Evolutionary conservation across 495 filamentous ascomycete species (phyloP).

Genomic region (Penicillium roqueforti): DNA sequence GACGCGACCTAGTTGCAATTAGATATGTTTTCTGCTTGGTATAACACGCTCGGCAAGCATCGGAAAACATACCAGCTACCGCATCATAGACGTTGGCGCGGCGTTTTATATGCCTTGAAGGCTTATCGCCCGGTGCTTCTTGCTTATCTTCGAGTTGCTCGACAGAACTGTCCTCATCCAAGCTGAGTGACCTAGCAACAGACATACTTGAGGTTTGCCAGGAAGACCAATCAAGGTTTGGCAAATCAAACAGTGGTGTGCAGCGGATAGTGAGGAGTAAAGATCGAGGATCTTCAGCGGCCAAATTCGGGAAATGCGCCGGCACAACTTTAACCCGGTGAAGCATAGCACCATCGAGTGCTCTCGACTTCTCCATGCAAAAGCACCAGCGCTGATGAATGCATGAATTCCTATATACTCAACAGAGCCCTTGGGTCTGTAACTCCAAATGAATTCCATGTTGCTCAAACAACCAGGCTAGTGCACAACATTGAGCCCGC

Average conservation of each 20-base stretch:
- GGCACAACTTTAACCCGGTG: constrained; percentile 25
- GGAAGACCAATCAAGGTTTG: constrained; percentile 1
- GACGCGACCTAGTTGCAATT: constrained; percentile 45
- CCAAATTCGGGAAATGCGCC: constrained; percentile 18
- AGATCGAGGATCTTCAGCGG: neutral
- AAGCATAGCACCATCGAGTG: constrained; percentile 14
- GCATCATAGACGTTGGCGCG: constrained; percentile 70
- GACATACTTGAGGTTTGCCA: constrained; percentile 19
- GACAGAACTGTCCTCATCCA: constrained; percentile 22
- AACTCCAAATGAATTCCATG: constrained; percentile 55
- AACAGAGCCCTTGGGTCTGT: constrained; percentile 65
- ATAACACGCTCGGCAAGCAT: neutral
- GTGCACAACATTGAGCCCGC: constrained; percentile 57
- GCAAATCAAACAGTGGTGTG: neutral
- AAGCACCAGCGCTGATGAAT: constrained; percentile 36
- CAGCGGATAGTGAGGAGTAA: neutral
- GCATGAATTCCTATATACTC: constrained; percentile 79
- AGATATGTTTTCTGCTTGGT: neutral
- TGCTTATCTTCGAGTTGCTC: constrained; percentile 11
- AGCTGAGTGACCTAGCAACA: constrained; percentile 16
- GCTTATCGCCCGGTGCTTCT: constrained; percentile 4
- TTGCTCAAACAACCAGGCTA: constrained; percentile 57
- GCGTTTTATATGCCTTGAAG: constrained; percentile 17
- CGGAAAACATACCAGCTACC: constrained; percentile 57
- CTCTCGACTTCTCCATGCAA: neutral